Base-by-base conservation (phyloP, 2,329 filamentous ascomycete species). In the Coleophoma cylindrospora region DNA sequence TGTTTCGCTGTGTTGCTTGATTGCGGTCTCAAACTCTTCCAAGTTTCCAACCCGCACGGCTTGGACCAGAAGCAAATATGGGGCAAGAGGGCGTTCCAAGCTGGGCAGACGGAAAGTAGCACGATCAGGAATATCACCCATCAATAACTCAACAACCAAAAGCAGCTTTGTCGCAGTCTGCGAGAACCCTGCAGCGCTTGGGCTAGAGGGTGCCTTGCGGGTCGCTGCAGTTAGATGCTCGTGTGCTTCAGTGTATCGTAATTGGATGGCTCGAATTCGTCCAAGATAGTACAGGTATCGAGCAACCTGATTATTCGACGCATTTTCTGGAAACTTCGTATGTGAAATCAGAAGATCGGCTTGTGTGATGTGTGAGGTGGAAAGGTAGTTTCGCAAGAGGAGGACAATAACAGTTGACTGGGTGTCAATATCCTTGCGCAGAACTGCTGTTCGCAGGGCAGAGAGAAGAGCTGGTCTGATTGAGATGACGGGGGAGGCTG, bases 61-160 rank as follows among this genome's bases (percentile, higher is more conserved):
- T 68, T 95, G 91, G 3, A 97, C 91, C 45, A 99, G 84, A 53
- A 91, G 77, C 70, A 99, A 88, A 75, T 99, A 99, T 2, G 94
- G 92, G 66, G 91, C 86, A 54, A 99, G 80, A 15, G 92, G 84
- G 58, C 86, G 81, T 74, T 97, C 94, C 63, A 97, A 83, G 50
- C 83, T 84, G 2, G 91, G 83, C 65, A 94, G 89, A 51, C 94
- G 88, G 83, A 99, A 99, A 50, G 92, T 87, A 14, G 91, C 87
- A 52, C 94, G 89, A 64, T 97, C 92, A 32, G 94, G 94, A 59
- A 99, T 99, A 65, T 99, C 94, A 57, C 94, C 94, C 94, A 99
- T 99, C 56, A 99, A 74, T 54, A 99, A 77, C 75, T 99, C 92
- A 12, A 99, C 94, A 17, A 99, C 91, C 40, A 97, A 83, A 57